These are phyloP conservation scores for Ogataea trehalophila DNA, from an alignment of 805 yeast genomes.

Conservation along the genomic window DNA sequence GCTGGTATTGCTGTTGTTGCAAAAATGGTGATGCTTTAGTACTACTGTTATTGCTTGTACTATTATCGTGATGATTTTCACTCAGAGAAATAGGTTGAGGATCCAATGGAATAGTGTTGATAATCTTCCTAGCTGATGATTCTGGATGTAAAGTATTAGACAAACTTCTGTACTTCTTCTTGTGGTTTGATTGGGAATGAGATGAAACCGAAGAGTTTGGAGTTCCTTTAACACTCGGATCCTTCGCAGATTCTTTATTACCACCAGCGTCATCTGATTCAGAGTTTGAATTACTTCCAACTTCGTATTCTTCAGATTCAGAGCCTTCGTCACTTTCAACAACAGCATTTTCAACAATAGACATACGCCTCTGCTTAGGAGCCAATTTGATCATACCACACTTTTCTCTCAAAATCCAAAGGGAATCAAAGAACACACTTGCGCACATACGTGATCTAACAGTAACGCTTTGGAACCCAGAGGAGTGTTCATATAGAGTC, in stretches of 20 bases:
- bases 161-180: conserved; percentile 42
- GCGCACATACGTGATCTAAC: conserved; percentile 88
- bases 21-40: conserved; percentile 1
- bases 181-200: conserved; percentile 14
- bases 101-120: conserved; percentile 74
- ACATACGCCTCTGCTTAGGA: conserved; percentile 23
- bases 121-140: conserved; percentile 66
- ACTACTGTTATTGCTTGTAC: conserved; percentile 14
- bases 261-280: conserved; percentile 25
- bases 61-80: conserved; percentile 21
- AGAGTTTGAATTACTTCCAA: conserved; percentile 10
- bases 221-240: conserved; percentile 13
- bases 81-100: conserved; percentile 64
- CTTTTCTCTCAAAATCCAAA: conserved; percentile 78
- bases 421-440: conserved; percentile 84
- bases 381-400: conserved; percentile 77
- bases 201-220: conserved; percentile 19
- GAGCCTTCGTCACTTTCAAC: conserved; percentile 28
- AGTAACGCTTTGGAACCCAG: conserved; percentile 40
- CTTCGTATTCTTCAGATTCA: conserved; percentile 15
- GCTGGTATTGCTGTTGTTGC: conserved; percentile 9
- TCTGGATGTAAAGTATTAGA: conserved; percentile 61
- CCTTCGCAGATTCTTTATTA: conserved; percentile 19
- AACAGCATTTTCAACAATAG: conserved; percentile 22
- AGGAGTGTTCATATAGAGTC: conserved; percentile 51